phyloP scores from a whole-genome alignment of 768 basidiomycete genomes.

The Mycena olivaceomarginata region DNA sequence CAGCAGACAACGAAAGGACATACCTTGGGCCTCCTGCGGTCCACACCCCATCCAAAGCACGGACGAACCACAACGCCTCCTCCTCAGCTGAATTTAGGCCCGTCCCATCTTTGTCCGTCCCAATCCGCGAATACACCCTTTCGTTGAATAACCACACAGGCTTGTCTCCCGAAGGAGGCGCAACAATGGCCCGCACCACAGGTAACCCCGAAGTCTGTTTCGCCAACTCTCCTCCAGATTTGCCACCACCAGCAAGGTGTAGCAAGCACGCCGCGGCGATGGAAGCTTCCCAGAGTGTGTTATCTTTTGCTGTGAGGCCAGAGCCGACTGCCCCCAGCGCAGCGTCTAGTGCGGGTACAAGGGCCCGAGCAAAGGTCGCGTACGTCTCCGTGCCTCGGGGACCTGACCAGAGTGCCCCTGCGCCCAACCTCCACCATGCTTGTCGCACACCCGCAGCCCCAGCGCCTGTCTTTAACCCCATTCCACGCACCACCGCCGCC shows the following conservation, averaged over 20 bases:
- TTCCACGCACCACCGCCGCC: constrained; percentile 38
- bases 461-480: constrained; percentile 36
- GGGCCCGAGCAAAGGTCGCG: constrained; percentile 32
- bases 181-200: constrained; percentile 34
- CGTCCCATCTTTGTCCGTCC: constrained; percentile 30
- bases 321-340: constrained; percentile 39
- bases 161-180: constrained; percentile 39
- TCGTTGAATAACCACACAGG: constrained; percentile 42
- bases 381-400: constrained; percentile 16
- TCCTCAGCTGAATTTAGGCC: constrained; percentile 14
- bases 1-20: background rate
- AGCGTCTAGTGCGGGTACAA: constrained; percentile 33
- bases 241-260: constrained; percentile 32
- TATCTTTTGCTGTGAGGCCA: constrained; percentile 41
- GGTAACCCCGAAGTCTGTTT: constrained; percentile 32
- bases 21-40: constrained; percentile 18
- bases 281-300: constrained; percentile 41
- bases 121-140: constrained; percentile 40
- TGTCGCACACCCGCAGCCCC: constrained; percentile 26
- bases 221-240: constrained; percentile 34
- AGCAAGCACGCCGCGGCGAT: constrained; percentile 41
- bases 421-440: constrained; percentile 43
- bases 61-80: constrained; percentile 42
- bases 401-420: constrained; percentile 37
- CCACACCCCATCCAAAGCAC: constrained; percentile 41